Evolutionary conservation across 306 rosid genomes (phyloP).

Genomic region (Lupinus albus): DNA sequence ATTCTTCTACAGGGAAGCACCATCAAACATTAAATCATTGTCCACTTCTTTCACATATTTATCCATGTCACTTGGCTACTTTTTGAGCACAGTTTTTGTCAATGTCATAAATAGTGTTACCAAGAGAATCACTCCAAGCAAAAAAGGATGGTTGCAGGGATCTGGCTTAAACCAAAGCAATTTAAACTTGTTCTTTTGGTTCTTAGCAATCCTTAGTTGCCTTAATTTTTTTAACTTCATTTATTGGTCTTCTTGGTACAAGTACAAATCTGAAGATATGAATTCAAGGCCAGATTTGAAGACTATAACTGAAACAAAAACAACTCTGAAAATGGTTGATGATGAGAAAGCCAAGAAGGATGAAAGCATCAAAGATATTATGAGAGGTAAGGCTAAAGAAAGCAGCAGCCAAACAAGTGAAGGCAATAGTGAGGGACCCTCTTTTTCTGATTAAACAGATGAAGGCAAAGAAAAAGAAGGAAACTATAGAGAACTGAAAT

Average conservation of each 20-base stretch:
- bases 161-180: constrained; percentile 57
- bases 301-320: constrained; percentile 16
- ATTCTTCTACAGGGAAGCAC: constrained; percentile 84
- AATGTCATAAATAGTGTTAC: constrained; percentile 63
- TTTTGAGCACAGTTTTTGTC: constrained; percentile 68
- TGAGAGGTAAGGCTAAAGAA: constrained; percentile 34
- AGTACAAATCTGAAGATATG: constrained; percentile 68
- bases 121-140: constrained; percentile 58
- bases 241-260: constrained; percentile 76
- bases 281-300: constrained; percentile 31
- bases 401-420: constrained; percentile 47
- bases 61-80: constrained; percentile 74
- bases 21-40: constrained; percentile 74
- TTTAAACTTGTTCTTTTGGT: constrained; percentile 75
- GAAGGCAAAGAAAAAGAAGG: constrained; percentile 43
- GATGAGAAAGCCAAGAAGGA: constrained; percentile 24
- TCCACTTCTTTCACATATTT: constrained; percentile 76
- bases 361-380: constrained; percentile 26
- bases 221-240: constrained; percentile 72
- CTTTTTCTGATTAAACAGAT: constrained; percentile 50
- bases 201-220: constrained; percentile 78
- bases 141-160: constrained; percentile 74
- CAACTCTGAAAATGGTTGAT: constrained; percentile 19
- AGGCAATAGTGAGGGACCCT: constrained; percentile 47
- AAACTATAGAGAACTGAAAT: constrained; percentile 36